These are phyloP conservation scores for Xylaria venustula DNA, from an alignment of 495 filamentous ascomycete species.

Conservation along the genomic window DNA sequence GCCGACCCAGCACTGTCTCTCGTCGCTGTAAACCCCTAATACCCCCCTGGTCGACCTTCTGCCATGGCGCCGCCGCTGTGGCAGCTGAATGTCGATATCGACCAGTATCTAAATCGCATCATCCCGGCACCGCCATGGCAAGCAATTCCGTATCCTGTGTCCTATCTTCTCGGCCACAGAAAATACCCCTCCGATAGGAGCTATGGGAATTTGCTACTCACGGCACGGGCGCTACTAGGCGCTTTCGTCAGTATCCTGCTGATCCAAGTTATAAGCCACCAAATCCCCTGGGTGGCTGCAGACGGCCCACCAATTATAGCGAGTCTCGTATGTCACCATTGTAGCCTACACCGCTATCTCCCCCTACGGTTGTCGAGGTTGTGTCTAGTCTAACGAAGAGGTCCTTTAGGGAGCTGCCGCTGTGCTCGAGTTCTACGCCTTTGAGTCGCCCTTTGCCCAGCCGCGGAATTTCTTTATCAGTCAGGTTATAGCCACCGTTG, in stretches of 20 bases:
- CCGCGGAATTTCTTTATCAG: conserved; percentile 75
- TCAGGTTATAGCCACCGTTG: conserved; percentile 64
- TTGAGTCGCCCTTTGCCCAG: conserved; percentile 81
- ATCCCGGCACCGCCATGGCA: conserved; percentile 52
- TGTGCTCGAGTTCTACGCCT: conserved; percentile 69
- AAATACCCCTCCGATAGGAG: conserved; percentile 22
- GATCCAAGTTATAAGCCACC: conserved; percentile 11
- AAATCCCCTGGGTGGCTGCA: conserved; percentile 9
- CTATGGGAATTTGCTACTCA: conserved; percentile 50
- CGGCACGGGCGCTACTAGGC: conserved; percentile 54
- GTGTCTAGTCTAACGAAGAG: not conserved
- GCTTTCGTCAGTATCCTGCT: conserved; percentile 45
- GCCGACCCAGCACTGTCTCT: no score
- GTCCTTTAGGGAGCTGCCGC: conserved; percentile 66
- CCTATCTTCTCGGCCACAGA: conserved; percentile 55
- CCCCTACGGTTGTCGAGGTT: not conserved
- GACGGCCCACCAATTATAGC: conserved; percentile 10
- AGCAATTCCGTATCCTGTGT: conserved; percentile 43
- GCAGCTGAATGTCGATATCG: conserved; percentile 62
- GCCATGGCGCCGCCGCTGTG: not conserved
- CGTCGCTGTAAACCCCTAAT: no score
- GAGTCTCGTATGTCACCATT: conserved; percentile 12
- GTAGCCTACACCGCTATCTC: not conserved
- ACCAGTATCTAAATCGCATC: conserved; percentile 61
- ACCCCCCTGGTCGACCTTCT: not conserved